phyloP scores from a whole-genome alignment of 1,284 basidiomycete genomes.

The Pseudomicrostroma phylloplanum region DNA sequence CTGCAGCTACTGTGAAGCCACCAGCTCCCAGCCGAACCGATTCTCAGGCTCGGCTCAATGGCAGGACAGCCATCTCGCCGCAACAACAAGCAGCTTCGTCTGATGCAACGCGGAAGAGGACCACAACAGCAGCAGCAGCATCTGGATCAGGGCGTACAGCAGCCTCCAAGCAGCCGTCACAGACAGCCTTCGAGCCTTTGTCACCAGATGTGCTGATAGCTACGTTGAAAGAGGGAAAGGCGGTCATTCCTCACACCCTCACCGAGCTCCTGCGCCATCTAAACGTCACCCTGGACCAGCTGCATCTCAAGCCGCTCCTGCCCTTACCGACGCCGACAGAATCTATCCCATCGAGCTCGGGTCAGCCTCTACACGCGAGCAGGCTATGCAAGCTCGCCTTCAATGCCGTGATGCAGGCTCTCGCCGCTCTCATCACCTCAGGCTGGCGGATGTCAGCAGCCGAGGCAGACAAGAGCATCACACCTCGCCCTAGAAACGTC shows the following conservation, averaged over 20 bases:
- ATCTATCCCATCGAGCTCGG: not conserved
- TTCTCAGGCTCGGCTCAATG: no score
- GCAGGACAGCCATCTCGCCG: no score
- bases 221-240: not conserved
- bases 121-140: no score
- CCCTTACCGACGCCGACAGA: not conserved
- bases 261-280: constrained; percentile 6
- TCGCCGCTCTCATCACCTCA: not conserved
- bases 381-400: not conserved
- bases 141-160: no score
- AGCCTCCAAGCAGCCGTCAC: not conserved
- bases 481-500: not conserved
- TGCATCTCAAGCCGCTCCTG: not conserved
- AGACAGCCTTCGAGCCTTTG: not conserved
- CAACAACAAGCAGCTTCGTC: no score
- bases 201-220: not conserved
- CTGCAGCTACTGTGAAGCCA: no score
- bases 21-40: no score
- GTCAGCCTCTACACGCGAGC: not conserved
- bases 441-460: not conserved
- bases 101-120: no score
- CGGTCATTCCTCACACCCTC: constrained; percentile 1
- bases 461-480: not conserved
- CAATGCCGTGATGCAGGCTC: not conserved
- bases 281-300: not conserved